These are phyloP conservation scores for Globisporangium abappressorium DNA, from an alignment of 352 stramenopile genomes.

Conservation along the genomic window DNA sequence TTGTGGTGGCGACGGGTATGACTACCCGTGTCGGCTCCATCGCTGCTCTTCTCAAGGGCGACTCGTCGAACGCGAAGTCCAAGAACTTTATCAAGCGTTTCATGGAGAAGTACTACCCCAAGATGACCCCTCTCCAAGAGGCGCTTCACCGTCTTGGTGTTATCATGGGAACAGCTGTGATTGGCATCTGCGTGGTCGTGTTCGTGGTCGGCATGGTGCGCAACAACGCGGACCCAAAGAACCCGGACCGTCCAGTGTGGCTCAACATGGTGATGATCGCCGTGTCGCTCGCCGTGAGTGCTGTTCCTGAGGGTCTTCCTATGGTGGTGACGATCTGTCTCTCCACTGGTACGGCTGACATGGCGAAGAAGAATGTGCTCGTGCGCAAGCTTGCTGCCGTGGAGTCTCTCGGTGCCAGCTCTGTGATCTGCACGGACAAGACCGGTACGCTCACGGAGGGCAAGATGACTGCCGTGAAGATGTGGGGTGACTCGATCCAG, in stretches of 20 bases:
- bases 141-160: conserved; percentile 94
- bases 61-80: conserved; percentile 30
- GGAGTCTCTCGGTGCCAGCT: conserved; percentile 85
- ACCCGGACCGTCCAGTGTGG: conserved; percentile 81
- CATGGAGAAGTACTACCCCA: conserved; percentile 61
- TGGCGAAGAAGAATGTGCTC: conserved; percentile 82
- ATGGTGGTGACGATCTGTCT: conserved; percentile 80
- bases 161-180: conserved; percentile 82
- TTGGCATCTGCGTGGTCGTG: conserved; percentile 91
- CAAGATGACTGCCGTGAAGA: conserved; percentile 79
- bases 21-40: conserved; percentile 61
- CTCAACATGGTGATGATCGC: conserved; percentile 95
- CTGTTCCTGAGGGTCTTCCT: conserved; percentile 71
- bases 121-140: conserved; percentile 89
- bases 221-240: conserved; percentile 56
- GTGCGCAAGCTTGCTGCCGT: conserved; percentile 82
- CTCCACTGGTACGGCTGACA: conserved; percentile 63
- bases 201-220: conserved; percentile 87
- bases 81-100: conserved; percentile 54
- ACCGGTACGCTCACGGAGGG: conserved; percentile 91
- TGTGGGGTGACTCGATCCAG: conserved; percentile 57
- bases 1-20: conserved; percentile 71
- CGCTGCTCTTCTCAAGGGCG: conserved; percentile 48
- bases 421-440: conserved; percentile 93
- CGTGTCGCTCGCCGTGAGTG: conserved; percentile 80